phyloP scores from a whole-genome alignment of 345 rosid species.

The Eucalyptus virginea region DNA sequence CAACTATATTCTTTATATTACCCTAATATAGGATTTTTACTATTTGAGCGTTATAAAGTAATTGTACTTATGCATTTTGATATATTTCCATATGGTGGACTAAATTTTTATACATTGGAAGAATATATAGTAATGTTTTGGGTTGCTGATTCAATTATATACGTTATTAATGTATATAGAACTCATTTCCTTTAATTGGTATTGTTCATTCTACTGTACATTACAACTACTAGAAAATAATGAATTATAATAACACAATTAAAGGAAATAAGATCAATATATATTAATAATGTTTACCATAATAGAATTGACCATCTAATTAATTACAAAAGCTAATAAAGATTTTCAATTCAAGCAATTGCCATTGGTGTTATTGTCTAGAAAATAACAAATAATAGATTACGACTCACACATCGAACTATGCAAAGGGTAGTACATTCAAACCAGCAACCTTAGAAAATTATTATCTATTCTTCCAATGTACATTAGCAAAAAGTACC shows the following conservation, averaged over 20 bases:
- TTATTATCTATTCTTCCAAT: background rate
- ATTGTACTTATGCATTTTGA: background rate
- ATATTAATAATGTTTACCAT: background rate
- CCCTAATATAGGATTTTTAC: background rate
- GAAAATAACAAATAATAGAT: background rate
- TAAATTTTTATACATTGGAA: background rate
- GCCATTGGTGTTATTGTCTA: background rate
- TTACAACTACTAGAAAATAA: background rate
- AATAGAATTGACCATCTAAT: background rate
- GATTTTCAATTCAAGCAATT: background rate
- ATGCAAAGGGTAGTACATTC: background rate
- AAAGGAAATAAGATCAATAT: background rate
- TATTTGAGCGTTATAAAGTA: background rate
- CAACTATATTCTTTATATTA: background rate
- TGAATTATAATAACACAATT: background rate
- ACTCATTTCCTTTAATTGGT: background rate
- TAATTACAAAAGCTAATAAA: background rate
- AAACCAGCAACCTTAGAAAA: background rate
- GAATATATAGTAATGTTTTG: background rate
- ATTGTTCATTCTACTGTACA: background rate
- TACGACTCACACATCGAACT: background rate
- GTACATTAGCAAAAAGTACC: background rate
- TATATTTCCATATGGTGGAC: background rate
- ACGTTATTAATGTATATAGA: background rate
- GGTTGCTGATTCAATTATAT: background rate